phyloP scores from a whole-genome alignment of 208 protist genomes.

The Porcisia hertigi region DNA sequence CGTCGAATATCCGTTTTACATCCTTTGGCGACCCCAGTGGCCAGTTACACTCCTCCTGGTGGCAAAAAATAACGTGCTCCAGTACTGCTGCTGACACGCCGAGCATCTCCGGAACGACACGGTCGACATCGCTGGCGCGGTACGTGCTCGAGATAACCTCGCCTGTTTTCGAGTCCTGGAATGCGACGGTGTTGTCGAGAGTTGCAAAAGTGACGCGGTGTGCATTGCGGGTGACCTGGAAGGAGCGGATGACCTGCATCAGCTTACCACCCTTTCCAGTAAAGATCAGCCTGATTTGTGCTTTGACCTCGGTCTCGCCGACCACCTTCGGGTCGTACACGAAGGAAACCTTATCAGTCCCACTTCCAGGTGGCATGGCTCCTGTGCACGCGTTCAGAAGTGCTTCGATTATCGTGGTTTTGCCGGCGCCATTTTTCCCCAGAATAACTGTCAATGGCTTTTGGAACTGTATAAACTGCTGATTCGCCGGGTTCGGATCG shows the following conservation, averaged over 20 bases:
- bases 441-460: slow-evolving; percentile 99
- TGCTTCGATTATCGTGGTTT: slow-evolving; percentile 98
- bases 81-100: slow-evolving; percentile 97
- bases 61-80: slow-evolving; percentile 98
- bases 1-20: slow-evolving; percentile 99
- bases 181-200: slow-evolving; percentile 94
- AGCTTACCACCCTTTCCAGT: slow-evolving; percentile 77
- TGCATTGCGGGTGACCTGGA: slow-evolving; percentile 90
- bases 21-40: slow-evolving; percentile 90
- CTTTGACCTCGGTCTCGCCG: slow-evolving; percentile 95
- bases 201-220: slow-evolving; percentile 92
- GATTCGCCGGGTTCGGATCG: slow-evolving; percentile 78
- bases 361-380: slow-evolving; percentile 95
- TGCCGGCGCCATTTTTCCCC: slow-evolving; percentile 97
- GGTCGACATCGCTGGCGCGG: slow-evolving; percentile 95
- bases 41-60: slow-evolving; percentile 99
- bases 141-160: slow-evolving; percentile 84
- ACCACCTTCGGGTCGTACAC: slow-evolving; percentile 97
- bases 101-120: slow-evolving; percentile 95
- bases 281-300: slow-evolving; percentile 96
- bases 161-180: slow-evolving; percentile 84
- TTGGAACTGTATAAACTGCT: slow-evolving; percentile 95
- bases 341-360: slow-evolving; percentile 94
- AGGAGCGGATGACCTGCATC: slow-evolving; percentile 92
- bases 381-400: slow-evolving; percentile 97